Evolutionary conservation across 2,329 filamentous ascomycete genomes (phyloP), one percentile per base, ranked within the genome.

Genomic region (Aspergillus novofumigatus): DNA sequence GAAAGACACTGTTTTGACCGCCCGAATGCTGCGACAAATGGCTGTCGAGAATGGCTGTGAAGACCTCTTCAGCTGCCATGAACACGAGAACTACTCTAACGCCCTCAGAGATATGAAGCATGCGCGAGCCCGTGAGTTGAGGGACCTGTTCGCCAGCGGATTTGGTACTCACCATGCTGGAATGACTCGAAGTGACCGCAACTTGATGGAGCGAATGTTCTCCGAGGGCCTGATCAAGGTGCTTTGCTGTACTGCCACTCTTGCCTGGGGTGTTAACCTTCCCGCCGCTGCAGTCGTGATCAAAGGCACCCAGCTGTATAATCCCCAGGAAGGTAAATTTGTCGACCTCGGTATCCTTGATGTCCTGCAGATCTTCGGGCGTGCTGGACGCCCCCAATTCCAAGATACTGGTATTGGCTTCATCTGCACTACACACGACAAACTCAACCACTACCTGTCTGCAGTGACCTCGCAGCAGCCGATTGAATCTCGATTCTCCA

Each of bases 191-290:
- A 89, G 92, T 2, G 95, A 99, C 73, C 84, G 94, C 61, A 99
- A 99, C 65, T 78, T 97, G n/a, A 91, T 97, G 80, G 95, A 99
- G 73, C 86, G 91, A 20, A 82, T 97, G 17, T 99, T 99, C 65
- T 85, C 82, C 3, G 89, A 95, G 64, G 95, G 94, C 26, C 88
- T 97, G n/a, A 84, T 97, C 65, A 96, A 94, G 73, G 92, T 99
- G 0, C 87, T 99, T 23, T 97, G 93, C 80, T 99, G 95, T 85
- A 99, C 94, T 2, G 94, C 94, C 10, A 99, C 94, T 1, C 82
- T 99, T 26, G 94, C 94, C 0, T 99, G 94, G 94, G 94, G 94
- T 86, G 93, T 99, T 70, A 99, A 99, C 74, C 84, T 99, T 74
- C 94, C 94, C 0, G 94, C 94, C 35, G 94, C 94, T 0, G 95